Percentiles rank a stretch among this genome's conserved stretches.
These are phyloP conservation scores for Jimgerdemannia lactiflua DNA, from an alignment of 192 early-diverging fungal species.

Conservation along the genomic window DNA sequence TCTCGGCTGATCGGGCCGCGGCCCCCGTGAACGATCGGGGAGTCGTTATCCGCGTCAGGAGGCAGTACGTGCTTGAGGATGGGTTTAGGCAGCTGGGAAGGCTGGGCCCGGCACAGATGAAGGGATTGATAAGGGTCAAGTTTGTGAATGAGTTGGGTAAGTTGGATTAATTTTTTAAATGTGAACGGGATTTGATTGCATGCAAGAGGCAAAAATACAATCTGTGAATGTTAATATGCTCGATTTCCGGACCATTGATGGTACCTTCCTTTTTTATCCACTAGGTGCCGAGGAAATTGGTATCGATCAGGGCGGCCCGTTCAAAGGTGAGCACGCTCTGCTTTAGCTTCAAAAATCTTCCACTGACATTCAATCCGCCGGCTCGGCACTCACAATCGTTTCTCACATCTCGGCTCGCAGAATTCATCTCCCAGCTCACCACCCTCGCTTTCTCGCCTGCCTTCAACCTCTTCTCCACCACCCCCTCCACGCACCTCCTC, in stretches of 20 bases:
- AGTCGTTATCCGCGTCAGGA: constrained; percentile 49
- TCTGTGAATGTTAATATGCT: too few species aligned
- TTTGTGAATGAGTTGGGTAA: constrained; percentile 49
- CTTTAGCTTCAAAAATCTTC: constrained; percentile 31
- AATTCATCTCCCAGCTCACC: constrained; percentile 51
- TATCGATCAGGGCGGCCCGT: constrained; percentile 82
- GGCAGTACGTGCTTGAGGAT: constrained; percentile 69
- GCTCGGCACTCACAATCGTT: background rate
- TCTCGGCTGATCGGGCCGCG: constrained; percentile 55
- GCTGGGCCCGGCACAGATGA: constrained; percentile 38
- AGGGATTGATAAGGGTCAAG: constrained; percentile 46
- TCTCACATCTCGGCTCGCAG: constrained; percentile 5
- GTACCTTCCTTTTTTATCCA: constrained; percentile 13
- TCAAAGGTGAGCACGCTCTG: constrained; percentile 64
- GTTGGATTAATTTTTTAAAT: background rate
- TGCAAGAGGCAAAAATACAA: too few species aligned
- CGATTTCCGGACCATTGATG: too few species aligned
- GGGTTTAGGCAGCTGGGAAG: constrained; percentile 53
- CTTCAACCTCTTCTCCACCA: constrained; percentile 45
- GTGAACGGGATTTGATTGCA: background rate
- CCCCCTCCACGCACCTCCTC: constrained; percentile 37
- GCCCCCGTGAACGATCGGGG: constrained; percentile 9
- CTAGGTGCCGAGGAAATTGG: constrained; percentile 67
- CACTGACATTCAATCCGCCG: constrained; percentile 14
- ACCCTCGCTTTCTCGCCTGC: constrained; percentile 52